Percentiles rank a stretch among this genome's conserved stretches.
Evolutionary conservation across 495 filamentous ascomycete genomes (phyloP).

Genomic region (Parathielavia hyrcaniae): DNA sequence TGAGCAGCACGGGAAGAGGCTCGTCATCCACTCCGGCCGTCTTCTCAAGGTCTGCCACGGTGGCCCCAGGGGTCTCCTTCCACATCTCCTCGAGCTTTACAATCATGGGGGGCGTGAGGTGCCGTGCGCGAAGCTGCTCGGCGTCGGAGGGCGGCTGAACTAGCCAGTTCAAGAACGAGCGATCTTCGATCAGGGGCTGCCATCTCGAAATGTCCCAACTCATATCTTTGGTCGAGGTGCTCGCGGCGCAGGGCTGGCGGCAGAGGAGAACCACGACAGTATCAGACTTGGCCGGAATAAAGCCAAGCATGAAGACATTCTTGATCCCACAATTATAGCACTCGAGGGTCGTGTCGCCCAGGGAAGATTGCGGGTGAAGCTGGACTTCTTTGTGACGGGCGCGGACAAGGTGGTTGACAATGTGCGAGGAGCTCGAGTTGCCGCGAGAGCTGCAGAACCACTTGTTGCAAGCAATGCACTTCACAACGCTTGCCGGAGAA

Average conservation of each 20-base stretch:
- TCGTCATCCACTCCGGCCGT: slow-evolving; percentile 91
- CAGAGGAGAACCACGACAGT: slow-evolving; percentile 96
- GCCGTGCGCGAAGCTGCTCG: slow-evolving; percentile 90
- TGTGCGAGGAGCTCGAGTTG: slow-evolving; percentile 94
- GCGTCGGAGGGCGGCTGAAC: slow-evolving; percentile 84
- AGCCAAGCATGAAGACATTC: slow-evolving; percentile 98
- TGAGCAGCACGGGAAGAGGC: slow-evolving; percentile 83
- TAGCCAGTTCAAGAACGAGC: slow-evolving; percentile 91
- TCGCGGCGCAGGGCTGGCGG: slow-evolving; percentile 90
- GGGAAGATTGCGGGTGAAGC: slow-evolving; percentile 86
- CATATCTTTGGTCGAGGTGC: slow-evolving; percentile 98
- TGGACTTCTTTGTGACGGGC: slow-evolving; percentile 98
- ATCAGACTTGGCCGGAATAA: slow-evolving; percentile 98
- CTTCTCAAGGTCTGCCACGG: slow-evolving; percentile 88
- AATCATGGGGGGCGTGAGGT: slow-evolving; percentile 91
- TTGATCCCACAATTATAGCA: slow-evolving; percentile 99
- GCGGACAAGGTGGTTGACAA: slow-evolving; percentile 96
- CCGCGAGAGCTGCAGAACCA: slow-evolving; percentile 99
- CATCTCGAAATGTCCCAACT: slow-evolving; percentile 98
- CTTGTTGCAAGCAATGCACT: slow-evolving; percentile 91
- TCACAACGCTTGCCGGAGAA: slow-evolving; percentile 88
- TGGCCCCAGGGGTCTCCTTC: slow-evolving; percentile 91
- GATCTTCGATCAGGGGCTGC: slow-evolving; percentile 96
- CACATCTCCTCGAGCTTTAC: slow-evolving; percentile 97
- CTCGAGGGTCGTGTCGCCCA: slow-evolving; percentile 94